Conservation (phyloP, 2,329 filamentous ascomycete species). For the Thielaviopsis populi region DNA sequence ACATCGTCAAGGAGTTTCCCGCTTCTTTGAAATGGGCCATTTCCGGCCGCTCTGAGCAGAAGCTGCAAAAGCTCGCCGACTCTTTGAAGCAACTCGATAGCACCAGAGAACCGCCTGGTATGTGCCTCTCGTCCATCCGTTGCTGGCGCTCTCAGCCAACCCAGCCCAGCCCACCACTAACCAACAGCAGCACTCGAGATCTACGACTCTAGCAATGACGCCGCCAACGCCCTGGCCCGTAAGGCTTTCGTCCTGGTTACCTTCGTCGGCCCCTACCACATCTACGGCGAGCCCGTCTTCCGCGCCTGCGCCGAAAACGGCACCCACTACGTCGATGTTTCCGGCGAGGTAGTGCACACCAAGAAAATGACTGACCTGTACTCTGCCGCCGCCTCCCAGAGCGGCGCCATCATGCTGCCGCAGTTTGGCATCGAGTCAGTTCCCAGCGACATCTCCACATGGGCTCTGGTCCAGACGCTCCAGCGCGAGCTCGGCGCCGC, state of each 20-base stretch:
- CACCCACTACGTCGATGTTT: slow-evolving; percentile 50
- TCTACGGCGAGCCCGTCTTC: slow-evolving; percentile 43
- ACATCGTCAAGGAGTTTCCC: slow-evolving; percentile 55
- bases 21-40: slow-evolving; percentile 77
- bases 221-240: slow-evolving; percentile 33
- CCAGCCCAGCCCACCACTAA: slow-evolving; percentile 1
- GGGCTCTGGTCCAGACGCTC: slow-evolving; percentile 36
- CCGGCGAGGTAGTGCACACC: slow-evolving; percentile 45
- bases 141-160: background rate
- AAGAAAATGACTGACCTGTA: slow-evolving; percentile 46
- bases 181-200: slow-evolving; percentile 34
- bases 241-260: slow-evolving; percentile 43
- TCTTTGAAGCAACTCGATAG: slow-evolving; percentile 48
- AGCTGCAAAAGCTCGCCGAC: slow-evolving; percentile 53
- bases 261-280: slow-evolving; percentile 43
- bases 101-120: slow-evolving; percentile 59
- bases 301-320: slow-evolving; percentile 46
- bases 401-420: slow-evolving; percentile 44
- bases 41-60: slow-evolving; percentile 63
- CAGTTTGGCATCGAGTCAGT: slow-evolving; percentile 49
- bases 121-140: slow-evolving; percentile 17
- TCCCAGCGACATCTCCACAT: slow-evolving; percentile 44
- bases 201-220: slow-evolving; percentile 31
- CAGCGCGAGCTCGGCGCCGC: slow-evolving; percentile 34
- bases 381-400: slow-evolving; percentile 35